Evolutionary conservation across 2,329 filamentous ascomycete species (phyloP).

Genomic region (Arthrinium puccinioides): DNA sequence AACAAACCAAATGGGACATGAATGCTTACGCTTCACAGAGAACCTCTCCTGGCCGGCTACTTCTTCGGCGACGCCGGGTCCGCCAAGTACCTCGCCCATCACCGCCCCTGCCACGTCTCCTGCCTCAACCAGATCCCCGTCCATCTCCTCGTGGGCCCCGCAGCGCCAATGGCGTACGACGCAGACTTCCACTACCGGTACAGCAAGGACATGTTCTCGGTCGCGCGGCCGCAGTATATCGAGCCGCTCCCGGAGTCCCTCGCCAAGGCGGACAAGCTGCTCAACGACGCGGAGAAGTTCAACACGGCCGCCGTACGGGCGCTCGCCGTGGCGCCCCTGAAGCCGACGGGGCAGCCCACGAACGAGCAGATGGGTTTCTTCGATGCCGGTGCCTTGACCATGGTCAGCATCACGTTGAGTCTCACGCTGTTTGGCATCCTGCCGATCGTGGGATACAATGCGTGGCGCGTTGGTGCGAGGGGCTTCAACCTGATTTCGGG

Average conservation of each 20-base stretch:
- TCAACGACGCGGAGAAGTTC: slow-evolving; percentile 10
- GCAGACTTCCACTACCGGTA: slow-evolving; percentile 29
- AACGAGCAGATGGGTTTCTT: slow-evolving; percentile 36
- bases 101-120: slow-evolving; percentile 39
- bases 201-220: slow-evolving; percentile 33
- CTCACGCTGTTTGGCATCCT: slow-evolving; percentile 8
- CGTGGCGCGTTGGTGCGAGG: too few relatives aligned
- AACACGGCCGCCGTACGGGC: slow-evolving; percentile 10
- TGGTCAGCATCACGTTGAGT: slow-evolving; percentile 19
- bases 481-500: slow-evolving; percentile 4
- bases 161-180: slow-evolving; percentile 22
- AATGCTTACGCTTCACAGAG: slow-evolving; percentile 11
- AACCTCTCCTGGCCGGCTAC: slow-evolving; percentile 37
- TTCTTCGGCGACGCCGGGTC: slow-evolving; percentile 40
- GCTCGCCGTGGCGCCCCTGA: slow-evolving; percentile 17
- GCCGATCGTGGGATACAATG: slow-evolving; percentile 7
- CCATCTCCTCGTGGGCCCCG: slow-evolving; percentile 39
- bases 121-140: slow-evolving; percentile 52
- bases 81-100: slow-evolving; percentile 54
- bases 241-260: slow-evolving; percentile 10
- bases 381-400: slow-evolving; percentile 36
- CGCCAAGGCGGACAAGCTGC: slow-evolving; percentile 10
- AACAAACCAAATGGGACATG: neutral
- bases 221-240: slow-evolving; percentile 34
- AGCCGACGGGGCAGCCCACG: slow-evolving; percentile 24